Percentiles rank a stretch among this genome's conserved stretches.
phyloP scores from a whole-genome alignment of 1,284 basidiomycete species.

The Cryptococcus wingfieldii region DNA sequence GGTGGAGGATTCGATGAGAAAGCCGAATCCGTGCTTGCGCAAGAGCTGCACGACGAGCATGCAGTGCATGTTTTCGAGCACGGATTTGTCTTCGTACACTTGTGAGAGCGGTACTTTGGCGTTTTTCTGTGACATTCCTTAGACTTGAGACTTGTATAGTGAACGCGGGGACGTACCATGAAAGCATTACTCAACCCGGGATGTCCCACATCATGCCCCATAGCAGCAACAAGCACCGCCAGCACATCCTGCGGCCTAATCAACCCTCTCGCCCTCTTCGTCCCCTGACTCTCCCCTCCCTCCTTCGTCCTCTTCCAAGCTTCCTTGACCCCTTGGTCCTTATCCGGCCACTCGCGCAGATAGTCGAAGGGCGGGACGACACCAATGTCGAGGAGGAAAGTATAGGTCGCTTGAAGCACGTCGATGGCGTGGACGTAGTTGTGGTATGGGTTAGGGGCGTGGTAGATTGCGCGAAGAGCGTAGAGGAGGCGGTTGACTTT shows the following conservation, averaged over 20 bases:
- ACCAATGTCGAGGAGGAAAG: conserved; percentile 69
- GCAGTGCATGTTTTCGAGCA: conserved; percentile 89
- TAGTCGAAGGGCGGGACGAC: conserved; percentile 68
- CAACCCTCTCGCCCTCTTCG: conserved; percentile 47
- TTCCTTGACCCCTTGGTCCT: not conserved
- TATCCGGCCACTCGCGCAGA: conserved; percentile 26
- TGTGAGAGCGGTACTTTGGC: conserved; percentile 79
- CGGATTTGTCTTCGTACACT: conserved; percentile 81
- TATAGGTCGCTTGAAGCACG: conserved; percentile 85
- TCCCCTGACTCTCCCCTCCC: conserved; percentile 24
- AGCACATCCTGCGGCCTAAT: conserved; percentile 69
- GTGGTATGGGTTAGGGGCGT: conserved; percentile 85
- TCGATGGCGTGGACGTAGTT: conserved; percentile 94
- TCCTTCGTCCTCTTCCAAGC: conserved; percentile 31
- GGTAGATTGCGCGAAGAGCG: conserved; percentile 79
- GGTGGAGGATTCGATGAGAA: conserved; percentile 40
- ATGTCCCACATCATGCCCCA: conserved; percentile 93
- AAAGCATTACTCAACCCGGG: conserved; percentile 87
- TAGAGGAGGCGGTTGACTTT: conserved; percentile 70
- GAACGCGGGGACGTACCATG: conserved; percentile 60
- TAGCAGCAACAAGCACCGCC: conserved; percentile 77
- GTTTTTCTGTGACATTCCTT: conserved; percentile 63
- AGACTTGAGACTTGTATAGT: too few relatives aligned
- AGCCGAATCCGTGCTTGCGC: conserved; percentile 67
- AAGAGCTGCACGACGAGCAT: conserved; percentile 76